Conservation (phyloP, 768 basidiomycete species). For the Fomitopsis serialis region DNA sequence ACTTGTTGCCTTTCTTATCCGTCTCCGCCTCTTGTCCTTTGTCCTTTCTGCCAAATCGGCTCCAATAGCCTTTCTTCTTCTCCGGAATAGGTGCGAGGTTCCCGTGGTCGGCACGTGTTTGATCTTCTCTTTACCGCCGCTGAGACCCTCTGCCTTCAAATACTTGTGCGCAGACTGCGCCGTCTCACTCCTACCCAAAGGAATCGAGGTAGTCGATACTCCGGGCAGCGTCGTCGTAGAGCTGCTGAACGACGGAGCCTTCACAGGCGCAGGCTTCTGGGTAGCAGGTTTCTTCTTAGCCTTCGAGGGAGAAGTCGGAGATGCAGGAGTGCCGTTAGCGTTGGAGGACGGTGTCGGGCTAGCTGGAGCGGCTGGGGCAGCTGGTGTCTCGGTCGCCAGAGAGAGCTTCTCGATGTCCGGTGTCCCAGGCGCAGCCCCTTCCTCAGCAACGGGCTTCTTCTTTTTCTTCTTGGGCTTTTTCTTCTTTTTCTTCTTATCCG, state of each 20-base stretch:
- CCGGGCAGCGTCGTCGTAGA: slow-evolving; percentile 19
- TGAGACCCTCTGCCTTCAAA: slow-evolving; percentile 45
- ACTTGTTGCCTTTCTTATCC: slow-evolving; percentile 38
- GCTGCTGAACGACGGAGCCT: slow-evolving; percentile 9
- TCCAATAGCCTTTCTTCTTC: slow-evolving; percentile 45
- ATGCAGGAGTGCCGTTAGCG: slow-evolving; percentile 4
- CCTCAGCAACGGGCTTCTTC: slow-evolving; percentile 31
- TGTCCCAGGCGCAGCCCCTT: slow-evolving; percentile 10
- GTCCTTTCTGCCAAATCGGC: slow-evolving; percentile 38
- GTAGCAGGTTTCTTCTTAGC: slow-evolving; percentile 9
- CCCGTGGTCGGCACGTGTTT: slow-evolving; percentile 62
- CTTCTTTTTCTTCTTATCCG: slow-evolving; percentile 63
- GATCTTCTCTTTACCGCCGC: slow-evolving; percentile 51
- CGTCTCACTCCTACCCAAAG: slow-evolving; percentile 41
- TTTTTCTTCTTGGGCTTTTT: slow-evolving; percentile 76
- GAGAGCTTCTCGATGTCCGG: slow-evolving; percentile 3
- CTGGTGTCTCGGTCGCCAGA: slow-evolving; percentile 8
- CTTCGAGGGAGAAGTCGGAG: slow-evolving; percentile 14
- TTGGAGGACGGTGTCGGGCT: slow-evolving; percentile 4
- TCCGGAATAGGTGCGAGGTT: slow-evolving; percentile 42
- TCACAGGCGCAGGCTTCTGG: slow-evolving; percentile 4
- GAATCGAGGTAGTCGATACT: slow-evolving; percentile 35
- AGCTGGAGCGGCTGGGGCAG: slow-evolving; percentile 11
- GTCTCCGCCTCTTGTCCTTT: slow-evolving; percentile 32
- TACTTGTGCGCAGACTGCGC: slow-evolving; percentile 74